Base-by-base conservation (phyloP, 768 basidiomycete genomes). In the Myochromella boudieri region DNA sequence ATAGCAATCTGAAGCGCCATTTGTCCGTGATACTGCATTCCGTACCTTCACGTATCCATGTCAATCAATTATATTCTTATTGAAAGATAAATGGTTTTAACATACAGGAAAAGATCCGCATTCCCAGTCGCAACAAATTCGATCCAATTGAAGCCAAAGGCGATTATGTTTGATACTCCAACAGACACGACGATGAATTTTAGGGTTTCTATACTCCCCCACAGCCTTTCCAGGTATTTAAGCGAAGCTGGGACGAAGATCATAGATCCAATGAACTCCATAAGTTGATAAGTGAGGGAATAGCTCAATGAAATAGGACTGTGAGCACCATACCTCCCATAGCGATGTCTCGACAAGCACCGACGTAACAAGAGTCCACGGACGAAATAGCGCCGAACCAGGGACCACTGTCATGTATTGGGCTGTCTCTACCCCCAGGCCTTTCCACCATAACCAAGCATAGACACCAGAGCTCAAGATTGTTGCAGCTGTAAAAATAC, bases 361-460 rank as follows among this genome's bases (percentile, higher is more conserved):
- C 2, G 91, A 87, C 4, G 88, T 94, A n/a, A 93, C 68, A 55
- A 98, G 77, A 2, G 92, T 92, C 97, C 97, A 99, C 37, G 95
- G 95, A 52, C 84, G 84, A 64, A 85, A 91, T 24, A 92, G 57
- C 57, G 85, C 85, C 32, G 79, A 76, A 11, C 92, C 94, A 4
- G 94, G 94, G 9, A 90, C 74, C 49, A 95, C 71, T 5, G 85
- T 82, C 58, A 95, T 73, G 68, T 87, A 95, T 24, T 86, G 82
- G 22, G 60, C 73, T 44, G 59, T 69, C 51, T 63, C 66, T 49
- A 58, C 59, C 56, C 42, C 62, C 43, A 63, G 42, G 26, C 63
- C 74, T 64, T 59, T 76, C 80, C 81, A 91, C 56, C 68, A 70
- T 37, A 87, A 67, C 76, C 82, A 87, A 53, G 75, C 73, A 68